Evolutionary conservation across 495 filamentous ascomycete genomes (phyloP).

Genomic region (Pyrenula massariospora): DNA sequence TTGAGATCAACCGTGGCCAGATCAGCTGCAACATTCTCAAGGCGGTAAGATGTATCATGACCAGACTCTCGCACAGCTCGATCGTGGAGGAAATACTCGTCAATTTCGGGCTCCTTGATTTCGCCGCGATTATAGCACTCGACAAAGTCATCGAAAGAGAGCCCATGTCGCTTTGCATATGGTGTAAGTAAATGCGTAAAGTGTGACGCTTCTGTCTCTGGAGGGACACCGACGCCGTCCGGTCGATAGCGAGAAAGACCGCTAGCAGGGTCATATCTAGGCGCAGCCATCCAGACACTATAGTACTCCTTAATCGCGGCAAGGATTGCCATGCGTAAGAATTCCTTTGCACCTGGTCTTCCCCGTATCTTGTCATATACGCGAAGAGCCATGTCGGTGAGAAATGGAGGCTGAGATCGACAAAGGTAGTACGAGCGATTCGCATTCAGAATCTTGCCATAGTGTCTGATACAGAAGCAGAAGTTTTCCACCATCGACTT

Average conservation of each 20-base stretch:
- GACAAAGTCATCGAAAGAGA: conserved; percentile 74
- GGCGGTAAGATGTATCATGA: conserved; percentile 87
- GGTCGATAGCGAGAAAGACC: conserved; percentile 88
- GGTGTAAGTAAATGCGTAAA: conserved; percentile 80
- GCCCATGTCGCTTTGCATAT: conserved; percentile 72
- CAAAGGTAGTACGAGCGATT: conserved; percentile 91
- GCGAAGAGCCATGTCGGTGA: conserved; percentile 91
- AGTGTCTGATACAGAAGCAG: conserved; percentile 95
- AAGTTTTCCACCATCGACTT: conserved; percentile 93
- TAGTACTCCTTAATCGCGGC: conserved; percentile 97
- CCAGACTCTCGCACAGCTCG: conserved; percentile 92
- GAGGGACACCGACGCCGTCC: conserved; percentile 78
- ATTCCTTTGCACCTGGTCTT: conserved; percentile 63
- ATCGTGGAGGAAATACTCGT: conserved; percentile 93
- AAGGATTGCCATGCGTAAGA: conserved; percentile 64
- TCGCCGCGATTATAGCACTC: conserved; percentile 66
- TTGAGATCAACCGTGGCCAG: conserved; percentile 92
- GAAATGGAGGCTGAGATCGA: conserved; percentile 88
- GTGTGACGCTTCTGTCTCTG: conserved; percentile 83
- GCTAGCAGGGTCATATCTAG: conserved; percentile 65
- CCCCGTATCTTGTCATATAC: conserved; percentile 81
- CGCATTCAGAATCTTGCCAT: conserved; percentile 94
- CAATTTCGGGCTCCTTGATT: conserved; percentile 78
- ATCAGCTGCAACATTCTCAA: conserved; percentile 78
- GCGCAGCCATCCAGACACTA: conserved; percentile 74